A percentile compares a stretch with the other conserved stretches of the same genome.
phyloP scores from a whole-genome alignment of 2,329 filamentous ascomycete species.

The Stemphylium vesicarium region DNA sequence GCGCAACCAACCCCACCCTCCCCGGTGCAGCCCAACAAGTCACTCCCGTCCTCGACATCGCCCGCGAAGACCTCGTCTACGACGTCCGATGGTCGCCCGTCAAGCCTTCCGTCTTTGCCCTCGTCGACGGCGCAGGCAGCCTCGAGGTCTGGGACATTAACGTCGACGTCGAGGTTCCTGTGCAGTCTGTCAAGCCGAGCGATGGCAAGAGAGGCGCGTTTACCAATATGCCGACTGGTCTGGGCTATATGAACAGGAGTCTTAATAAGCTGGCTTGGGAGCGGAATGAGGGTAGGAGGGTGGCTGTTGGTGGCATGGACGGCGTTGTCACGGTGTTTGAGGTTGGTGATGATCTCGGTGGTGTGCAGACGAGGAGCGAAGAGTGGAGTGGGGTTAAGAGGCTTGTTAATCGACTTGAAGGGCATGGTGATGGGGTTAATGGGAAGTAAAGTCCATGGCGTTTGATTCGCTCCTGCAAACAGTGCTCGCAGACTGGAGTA shows the following conservation, averaged over 20 bases:
- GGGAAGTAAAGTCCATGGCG: slow-evolving; percentile 22
- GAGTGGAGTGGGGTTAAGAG: slow-evolving; percentile 96
- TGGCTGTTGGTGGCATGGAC: slow-evolving; percentile 91
- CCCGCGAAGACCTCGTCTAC: slow-evolving; percentile 95
- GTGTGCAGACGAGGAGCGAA: slow-evolving; percentile 84
- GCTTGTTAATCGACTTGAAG: slow-evolving; percentile 76
- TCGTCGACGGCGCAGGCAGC: slow-evolving; percentile 90
- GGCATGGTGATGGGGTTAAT: slow-evolving; percentile 31
- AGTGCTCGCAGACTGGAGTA: no score
- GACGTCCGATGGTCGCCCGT: slow-evolving; percentile 94
- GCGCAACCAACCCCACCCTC: slow-evolving; percentile 51
- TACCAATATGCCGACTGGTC: slow-evolving; percentile 46
- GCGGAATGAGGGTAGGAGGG: slow-evolving; percentile 79
- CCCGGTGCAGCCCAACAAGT: slow-evolving; percentile 58
- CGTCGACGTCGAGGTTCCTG: slow-evolving; percentile 88
- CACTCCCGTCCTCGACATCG: slow-evolving; percentile 83
- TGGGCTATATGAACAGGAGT: slow-evolving; percentile 77
- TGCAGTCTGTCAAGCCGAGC: slow-evolving; percentile 77
- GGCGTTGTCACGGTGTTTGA: slow-evolving; percentile 92
- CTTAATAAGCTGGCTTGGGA: slow-evolving; percentile 97
- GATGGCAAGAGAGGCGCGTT: slow-evolving; percentile 51
- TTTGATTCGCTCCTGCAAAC: not conserved
- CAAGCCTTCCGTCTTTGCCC: slow-evolving; percentile 90
- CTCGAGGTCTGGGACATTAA: slow-evolving; percentile 96
- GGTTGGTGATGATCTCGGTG: slow-evolving; percentile 80